Base-by-base conservation (phyloP, 345 rosid species). In the Dimocarpus longan region DNA sequence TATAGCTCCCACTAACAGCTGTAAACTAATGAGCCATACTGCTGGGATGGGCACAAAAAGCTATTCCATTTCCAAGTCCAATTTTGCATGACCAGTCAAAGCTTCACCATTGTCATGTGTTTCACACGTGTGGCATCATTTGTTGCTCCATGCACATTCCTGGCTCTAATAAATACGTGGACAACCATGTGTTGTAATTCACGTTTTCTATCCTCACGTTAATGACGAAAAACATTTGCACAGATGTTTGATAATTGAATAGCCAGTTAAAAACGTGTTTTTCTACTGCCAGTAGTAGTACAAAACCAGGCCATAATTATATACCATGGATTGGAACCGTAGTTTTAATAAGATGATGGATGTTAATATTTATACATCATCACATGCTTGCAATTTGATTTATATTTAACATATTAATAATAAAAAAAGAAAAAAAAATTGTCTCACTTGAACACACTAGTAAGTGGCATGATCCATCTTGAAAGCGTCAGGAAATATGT, bases 41-140 rank as follows among this genome's bases (percentile, higher is more conserved):
- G 77, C 76, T 40, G 26, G 26, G 37, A 32, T 50, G 19, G 52
- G 22, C 39, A 40, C 81, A 54, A 9, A 78, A 74, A 79, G 82
- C 70, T 16, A 78, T 42, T 12, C 70, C 79, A 78, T 50, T 76
- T 75, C 76, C 76, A 74, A 44, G 56, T 63, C 73, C n/a, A 76
- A 67, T 5, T 21, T 73, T 39, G 22, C 16, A 26, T 71, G 78
- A 80, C 81, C 81, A 37, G 81, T 80, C 83, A 79, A 76, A 64
- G 11, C n/a, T 65, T 28, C 52, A 64, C 21, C 46, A 26, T 59
- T 16, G 52, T 16, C 7, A 0, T 65, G 15, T 65, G 32, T 73
- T 73, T 74, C 80, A 48, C 80, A 57, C 80, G 80, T 75, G 80
- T 15, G 65, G 40, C 26, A 12, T 77, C 24, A 62, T 69, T 77